These are phyloP conservation scores for Forsythia viridissima DNA, from an alignment of 257 asterid species.

Conservation along the genomic window DNA sequence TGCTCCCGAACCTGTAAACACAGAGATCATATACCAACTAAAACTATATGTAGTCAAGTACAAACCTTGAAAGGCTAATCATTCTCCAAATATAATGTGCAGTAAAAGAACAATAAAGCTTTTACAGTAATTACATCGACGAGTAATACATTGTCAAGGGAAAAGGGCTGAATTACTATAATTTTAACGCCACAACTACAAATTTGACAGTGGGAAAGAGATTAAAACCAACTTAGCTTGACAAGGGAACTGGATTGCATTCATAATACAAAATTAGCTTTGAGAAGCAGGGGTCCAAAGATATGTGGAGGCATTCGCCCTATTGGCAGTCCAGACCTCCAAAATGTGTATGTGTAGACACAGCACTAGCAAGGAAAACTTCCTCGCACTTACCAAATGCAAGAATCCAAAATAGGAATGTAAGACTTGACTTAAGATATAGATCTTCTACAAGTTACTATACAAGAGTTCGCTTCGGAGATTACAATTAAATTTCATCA, in stretches of 20 bases:
- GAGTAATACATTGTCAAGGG: not conserved
- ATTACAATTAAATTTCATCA: not conserved
- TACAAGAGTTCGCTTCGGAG: not conserved
- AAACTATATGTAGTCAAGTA: not conserved
- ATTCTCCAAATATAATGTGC: too few species aligned
- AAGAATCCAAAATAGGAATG: not conserved
- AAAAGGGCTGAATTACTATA: slow-evolving; percentile 1
- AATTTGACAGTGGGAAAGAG: not conserved
- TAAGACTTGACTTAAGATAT: not conserved
- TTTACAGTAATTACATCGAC: not conserved
- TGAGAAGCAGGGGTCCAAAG: not conserved
- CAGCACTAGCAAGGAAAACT: not conserved
- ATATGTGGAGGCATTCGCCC: not conserved
- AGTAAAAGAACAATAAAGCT: not conserved
- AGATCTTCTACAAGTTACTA: not conserved
- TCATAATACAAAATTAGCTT: not conserved
- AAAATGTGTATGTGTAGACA: not conserved
- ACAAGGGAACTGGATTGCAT: not conserved
- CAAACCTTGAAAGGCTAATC: not conserved
- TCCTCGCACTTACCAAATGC: not conserved
- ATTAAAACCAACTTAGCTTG: not conserved
- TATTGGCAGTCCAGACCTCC: not conserved
- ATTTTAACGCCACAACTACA: not conserved
- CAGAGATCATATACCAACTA: slow-evolving; percentile 17
- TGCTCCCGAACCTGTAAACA: slow-evolving; percentile 83